Evolutionary conservation across 306 rosid genomes (phyloP), one percentile per base, ranked within the genome.

Genomic region (Acacia acuminata): DNA sequence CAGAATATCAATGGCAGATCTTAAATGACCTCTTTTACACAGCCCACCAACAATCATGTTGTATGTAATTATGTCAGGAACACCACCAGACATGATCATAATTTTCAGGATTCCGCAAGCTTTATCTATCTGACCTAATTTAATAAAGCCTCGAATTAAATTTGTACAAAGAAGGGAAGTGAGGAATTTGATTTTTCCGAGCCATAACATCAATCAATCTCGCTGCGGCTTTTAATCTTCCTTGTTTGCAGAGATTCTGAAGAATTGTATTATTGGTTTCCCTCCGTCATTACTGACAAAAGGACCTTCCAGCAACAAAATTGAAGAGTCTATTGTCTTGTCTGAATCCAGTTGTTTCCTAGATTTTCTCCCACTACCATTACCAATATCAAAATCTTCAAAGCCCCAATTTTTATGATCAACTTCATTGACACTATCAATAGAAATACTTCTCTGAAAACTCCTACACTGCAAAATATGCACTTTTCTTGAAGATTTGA

Each of bases 81-180:
- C 78, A 53, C 97, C 97, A 34, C 97, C 98, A 30, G 97, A 93
- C 97, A 91, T 91, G 56, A 91, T 87, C 93, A 88, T 84, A 77
- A 89, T 77, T 75, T 83, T 84, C 82, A 94, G 78, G 83, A 87
- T 85, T 81, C 79, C 81, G 43, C 89, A 79, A 76, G 94, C 97
- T 78, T 88, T 86, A 75, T 85, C 95, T 76, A 86, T 20, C 38
- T 75, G 77, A 69, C 86, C 86, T 13, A 36, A 83, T 78, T 58
- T 92, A 81, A 88, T 70, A 44, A 93, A 79, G 78, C 97, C 97
- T 50, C 98, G 94, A 74, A 95, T 88, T 82, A 95, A 78, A 86
- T 87, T 95, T 79, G 68, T 70, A 76, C 98, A 95, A n/a, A 74
- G 88, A 90, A 84, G 79, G 89, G 69, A 93, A 93, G 81, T 90